Evolutionary conservation across 129 eudicot species (phyloP), one percentile per base, ranked within the genome.

Genomic region (Lactuca saligna): DNA sequence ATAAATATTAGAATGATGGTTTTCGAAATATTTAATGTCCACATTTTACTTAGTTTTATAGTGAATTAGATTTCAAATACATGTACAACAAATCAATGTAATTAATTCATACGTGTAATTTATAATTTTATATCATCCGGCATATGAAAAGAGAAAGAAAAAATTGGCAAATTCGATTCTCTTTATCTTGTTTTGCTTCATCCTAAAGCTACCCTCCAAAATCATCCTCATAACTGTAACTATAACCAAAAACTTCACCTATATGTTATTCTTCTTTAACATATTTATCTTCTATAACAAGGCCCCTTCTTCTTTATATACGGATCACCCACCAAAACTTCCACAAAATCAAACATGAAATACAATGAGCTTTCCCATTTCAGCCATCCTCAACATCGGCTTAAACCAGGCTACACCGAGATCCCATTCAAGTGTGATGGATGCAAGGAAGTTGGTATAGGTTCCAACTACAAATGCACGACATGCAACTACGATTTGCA

Each of bases 371-470:
- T 79, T 5, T 79, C 83, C 53, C 83, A 79, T 61, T 79, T 79
- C 29, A 68, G 68, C 82, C 92, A 86, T 74, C 86, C 84, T 32
- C 73, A 83, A 41, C 92, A 86, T 79, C 68, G 62, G 78, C 84
- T 86, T 55, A 86, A 76, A 77, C 68, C 76, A 1, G 82, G 81
- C 68, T 83, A 78, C 82, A 78, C 82, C 3, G 86, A 81, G 68
- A 66, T 70, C 68, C 92, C 88, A 0, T 86, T 86, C 84, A 75
- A 78, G 69, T 86, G 88, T 32, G 92, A 86, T 61, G 92, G 92
- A 13, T 86, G 92, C 69, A 86, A 83, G 68, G 92, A 86, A 75
- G 86, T 79, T 11, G 92, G 92, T 37, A 83, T 86, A 13, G 92
- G 92, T 15, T 79, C 80, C 56, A 63, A 79, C 66, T 86, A 86